A percentile compares a stretch with the other conserved stretches of the same genome.
These are phyloP conservation scores for Hymenoscyphus linearis DNA, from an alignment of 2,329 filamentous ascomycete species.

Conservation along the genomic window DNA sequence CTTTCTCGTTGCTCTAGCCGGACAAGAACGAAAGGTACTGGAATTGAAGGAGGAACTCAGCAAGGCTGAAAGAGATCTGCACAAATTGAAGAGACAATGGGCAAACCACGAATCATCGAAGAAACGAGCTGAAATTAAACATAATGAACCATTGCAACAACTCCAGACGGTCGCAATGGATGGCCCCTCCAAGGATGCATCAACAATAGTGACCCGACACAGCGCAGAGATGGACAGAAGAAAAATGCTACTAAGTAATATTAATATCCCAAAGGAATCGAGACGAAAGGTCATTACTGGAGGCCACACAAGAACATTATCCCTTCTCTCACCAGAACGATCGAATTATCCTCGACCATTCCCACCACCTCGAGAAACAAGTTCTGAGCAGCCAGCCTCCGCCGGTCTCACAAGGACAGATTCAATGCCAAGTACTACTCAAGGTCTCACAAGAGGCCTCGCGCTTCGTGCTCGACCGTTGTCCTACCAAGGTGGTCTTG, in stretches of 20 bases:
- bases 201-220: constrained; percentile 22
- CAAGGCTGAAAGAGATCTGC: constrained; percentile 73
- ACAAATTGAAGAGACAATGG: constrained; percentile 78
- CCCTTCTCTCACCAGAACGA: constrained; percentile 64
- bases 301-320: constrained; percentile 61
- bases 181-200: constrained; percentile 20
- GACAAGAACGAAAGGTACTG: constrained; percentile 84
- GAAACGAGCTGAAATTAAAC: constrained; percentile 64
- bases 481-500: constrained; percentile 31
- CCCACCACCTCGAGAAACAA: constrained; percentile 33
- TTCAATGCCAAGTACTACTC: constrained; percentile 29
- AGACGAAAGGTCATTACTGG: constrained; percentile 64
- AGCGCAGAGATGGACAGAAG: constrained; percentile 66
- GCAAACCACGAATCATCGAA: constrained; percentile 68
- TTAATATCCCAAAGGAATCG: constrained; percentile 39
- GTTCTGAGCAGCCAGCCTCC: constrained; percentile 23
- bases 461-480: constrained; percentile 26
- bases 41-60: constrained; percentile 87
- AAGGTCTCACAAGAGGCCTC: constrained; percentile 24
- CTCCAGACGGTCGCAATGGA: constrained; percentile 33
- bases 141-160: constrained; percentile 53
- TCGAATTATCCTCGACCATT: constrained; percentile 24
- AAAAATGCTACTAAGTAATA: constrained; percentile 56
- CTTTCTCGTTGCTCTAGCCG: constrained; percentile 84
- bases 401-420: constrained; percentile 19